Base-by-base conservation (phyloP, 768 basidiomycete genomes). In the Panaeolus cyanescens region DNA sequence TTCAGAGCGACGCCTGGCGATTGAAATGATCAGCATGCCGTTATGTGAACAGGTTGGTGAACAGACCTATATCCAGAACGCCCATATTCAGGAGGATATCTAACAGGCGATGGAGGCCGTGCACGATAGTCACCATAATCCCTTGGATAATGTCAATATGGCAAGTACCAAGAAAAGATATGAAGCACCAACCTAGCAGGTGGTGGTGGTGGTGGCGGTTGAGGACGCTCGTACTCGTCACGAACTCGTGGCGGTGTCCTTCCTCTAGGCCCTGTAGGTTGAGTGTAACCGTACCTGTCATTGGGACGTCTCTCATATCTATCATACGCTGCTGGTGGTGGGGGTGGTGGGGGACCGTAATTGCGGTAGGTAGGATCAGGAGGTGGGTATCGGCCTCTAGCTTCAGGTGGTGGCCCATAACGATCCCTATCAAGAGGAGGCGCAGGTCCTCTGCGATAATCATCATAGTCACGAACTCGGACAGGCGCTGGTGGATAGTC, bases 401-500 rank as follows among this genome's bases (percentile, higher is more conserved):
- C 80, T 65, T 87, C 75, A 30, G 84, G 80, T 5, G 77, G 78
- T 7, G 85, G 76, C n/a, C 77, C 78, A 59, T 83, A 89, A 50
- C 88, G 81, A 28, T 84, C 83, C 40, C 83, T 76, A 15, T 83
- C 81, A 65, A 68, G 58, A 67, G 77, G 61, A 17, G 78, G 73
- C 62, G 77, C 75, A 32, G 74, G 77, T 32, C 80, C 81, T 58
- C 80, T 78, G 67, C 87, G 81, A 65, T 86, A 88, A 54, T 93
- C 92, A 65, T 93, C 90, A 66, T 85, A 81, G 54, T 93, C 90
- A 60, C 88, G 84, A 65, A 78, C 85, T 53, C 87, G 83, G 67
- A 78, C 75, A 64, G 78, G 74, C 62, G 80, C 74, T 39, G 82
- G 75, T 62, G 81, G 79, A 72, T 89, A 87, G 60, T 91, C 91